A percentile compares a stretch with the other conserved stretches of the same genome.
phyloP scores from a whole-genome alignment of 768 basidiomycete genomes.

The Leccinum rimulosum region DNA sequence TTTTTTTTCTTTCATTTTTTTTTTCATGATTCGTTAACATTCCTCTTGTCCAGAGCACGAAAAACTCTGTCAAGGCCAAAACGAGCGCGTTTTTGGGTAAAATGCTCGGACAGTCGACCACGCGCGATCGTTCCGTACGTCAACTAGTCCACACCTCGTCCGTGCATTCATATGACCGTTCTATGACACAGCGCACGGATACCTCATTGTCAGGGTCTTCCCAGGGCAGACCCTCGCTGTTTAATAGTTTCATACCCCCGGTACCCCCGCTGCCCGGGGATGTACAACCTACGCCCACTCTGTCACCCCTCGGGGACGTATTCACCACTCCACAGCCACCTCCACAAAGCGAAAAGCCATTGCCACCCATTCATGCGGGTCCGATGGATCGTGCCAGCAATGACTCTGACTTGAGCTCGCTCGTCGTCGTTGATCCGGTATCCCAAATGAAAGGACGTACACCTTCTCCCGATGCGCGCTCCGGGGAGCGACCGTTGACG shows the following conservation, averaged over 20 bases:
- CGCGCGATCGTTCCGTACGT: slow-evolving; percentile 69
- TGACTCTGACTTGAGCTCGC: slow-evolving; percentile 52
- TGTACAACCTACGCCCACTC: slow-evolving; percentile 35
- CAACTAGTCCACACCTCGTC: not conserved
- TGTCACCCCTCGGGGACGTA: slow-evolving; percentile 52
- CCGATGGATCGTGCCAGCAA: slow-evolving; percentile 36
- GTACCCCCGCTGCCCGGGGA: slow-evolving; percentile 50
- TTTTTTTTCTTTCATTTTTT: not conserved
- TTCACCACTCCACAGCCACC: slow-evolving; percentile 38
- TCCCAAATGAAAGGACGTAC: slow-evolving; percentile 37
- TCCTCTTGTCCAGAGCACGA: slow-evolving; percentile 31
- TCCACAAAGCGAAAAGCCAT: slow-evolving; percentile 52
- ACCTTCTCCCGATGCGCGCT: slow-evolving; percentile 30
- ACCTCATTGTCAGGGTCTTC: slow-evolving; percentile 35
- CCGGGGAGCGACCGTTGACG: slow-evolving; percentile 25
- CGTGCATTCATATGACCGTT: slow-evolving; percentile 16
- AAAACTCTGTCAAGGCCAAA: slow-evolving; percentile 69
- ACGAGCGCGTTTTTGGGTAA: slow-evolving; percentile 81
- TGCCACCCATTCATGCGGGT: slow-evolving; percentile 54
- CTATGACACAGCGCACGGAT: slow-evolving; percentile 54
- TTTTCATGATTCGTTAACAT: not conserved
- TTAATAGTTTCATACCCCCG: slow-evolving; percentile 38
- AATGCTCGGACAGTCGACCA: slow-evolving; percentile 65
- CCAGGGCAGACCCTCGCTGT: slow-evolving; percentile 28
- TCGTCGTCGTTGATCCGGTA: slow-evolving; percentile 54